These are phyloP conservation scores for Xerocomellus amylosporus DNA, from an alignment of 768 basidiomycete genomes.

Conservation along the genomic window DNA sequence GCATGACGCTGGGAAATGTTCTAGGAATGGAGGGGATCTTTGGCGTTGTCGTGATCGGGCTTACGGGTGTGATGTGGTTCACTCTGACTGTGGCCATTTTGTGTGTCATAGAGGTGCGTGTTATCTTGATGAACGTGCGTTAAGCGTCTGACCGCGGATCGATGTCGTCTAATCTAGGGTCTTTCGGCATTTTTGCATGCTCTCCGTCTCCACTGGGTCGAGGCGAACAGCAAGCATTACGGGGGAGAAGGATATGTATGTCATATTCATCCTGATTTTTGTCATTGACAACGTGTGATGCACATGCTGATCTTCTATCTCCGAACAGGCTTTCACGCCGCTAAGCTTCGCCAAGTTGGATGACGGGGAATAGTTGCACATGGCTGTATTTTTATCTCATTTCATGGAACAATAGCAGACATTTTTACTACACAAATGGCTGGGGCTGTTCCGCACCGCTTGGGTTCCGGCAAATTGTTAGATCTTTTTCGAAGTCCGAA, in stretches of 20 bases:
- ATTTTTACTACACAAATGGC: slow-evolving; percentile 9
- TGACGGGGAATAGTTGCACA: slow-evolving; percentile 32
- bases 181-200: slow-evolving; percentile 96
- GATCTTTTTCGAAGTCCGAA: slow-evolving; percentile 35
- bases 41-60: slow-evolving; percentile 50
- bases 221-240: slow-evolving; percentile 96
- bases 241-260: slow-evolving; percentile 86
- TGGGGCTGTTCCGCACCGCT: slow-evolving; percentile 15
- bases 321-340: slow-evolving; percentile 45
- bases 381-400: slow-evolving; percentile 15
- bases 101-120: slow-evolving; percentile 91
- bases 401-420: slow-evolving; percentile 17
- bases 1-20: slow-evolving; percentile 71
- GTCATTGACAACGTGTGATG: slow-evolving; percentile 21
- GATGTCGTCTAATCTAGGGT: slow-evolving; percentile 49
- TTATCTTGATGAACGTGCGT: slow-evolving; percentile 18
- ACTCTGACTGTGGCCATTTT: slow-evolving; percentile 69
- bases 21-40: slow-evolving; percentile 64
- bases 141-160: slow-evolving; percentile 7
- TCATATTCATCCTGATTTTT: slow-evolving; percentile 26
- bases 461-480: background rate
- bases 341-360: slow-evolving; percentile 46
- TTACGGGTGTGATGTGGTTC: slow-evolving; percentile 76
- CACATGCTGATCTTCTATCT: slow-evolving; percentile 26
- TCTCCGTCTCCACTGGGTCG: slow-evolving; percentile 95